Evolutionary conservation across 495 filamentous ascomycete species (phyloP).

Genomic region (Talaromyces borbonicus): DNA sequence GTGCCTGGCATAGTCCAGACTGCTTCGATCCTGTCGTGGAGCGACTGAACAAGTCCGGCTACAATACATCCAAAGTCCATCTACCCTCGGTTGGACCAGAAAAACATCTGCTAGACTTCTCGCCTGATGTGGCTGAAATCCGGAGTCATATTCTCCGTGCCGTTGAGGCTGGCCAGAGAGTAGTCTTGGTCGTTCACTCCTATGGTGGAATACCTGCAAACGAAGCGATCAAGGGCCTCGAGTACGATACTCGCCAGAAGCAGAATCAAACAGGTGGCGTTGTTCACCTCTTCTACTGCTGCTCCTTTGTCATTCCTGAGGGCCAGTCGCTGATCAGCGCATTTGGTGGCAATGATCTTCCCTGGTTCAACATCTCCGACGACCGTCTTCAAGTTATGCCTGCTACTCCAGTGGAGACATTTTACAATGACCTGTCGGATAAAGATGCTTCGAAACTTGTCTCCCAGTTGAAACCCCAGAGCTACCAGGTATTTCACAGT

Average conservation of each 20-base stretch:
- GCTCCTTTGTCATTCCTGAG: constrained; percentile 22
- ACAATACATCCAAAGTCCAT: constrained; percentile 7
- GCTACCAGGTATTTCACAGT: constrained; percentile 11
- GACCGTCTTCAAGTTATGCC: too few species aligned
- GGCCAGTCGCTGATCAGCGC: constrained; percentile 15
- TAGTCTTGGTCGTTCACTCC: constrained; percentile 32
- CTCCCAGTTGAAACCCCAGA: constrained; percentile 12
- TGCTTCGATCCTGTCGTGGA: constrained; percentile 10
- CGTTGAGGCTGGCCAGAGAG: constrained; percentile 6
- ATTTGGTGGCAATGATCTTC: constrained; percentile 14
- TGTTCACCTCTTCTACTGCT: constrained; percentile 26
- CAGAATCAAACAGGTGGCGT: constrained; percentile 30
- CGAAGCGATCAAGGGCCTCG: constrained; percentile 32
- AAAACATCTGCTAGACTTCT: background rate
- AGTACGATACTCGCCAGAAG: constrained; percentile 17
- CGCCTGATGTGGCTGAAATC: background rate
- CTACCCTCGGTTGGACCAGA: constrained; percentile 2
- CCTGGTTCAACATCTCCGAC: too few species aligned
- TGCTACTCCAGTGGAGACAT: too few species aligned
- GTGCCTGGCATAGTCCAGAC: constrained; percentile 13
- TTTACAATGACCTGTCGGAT: constrained; percentile 19
- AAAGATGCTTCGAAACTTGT: constrained; percentile 13
- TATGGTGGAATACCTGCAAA: constrained; percentile 29
- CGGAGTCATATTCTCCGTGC: constrained; percentile 9
- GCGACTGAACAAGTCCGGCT: constrained; percentile 7